A percentile compares a stretch with the other conserved stretches of the same genome.
phyloP scores from a whole-genome alignment of 768 basidiomycete genomes.

The Gymnopilus junonius region DNA sequence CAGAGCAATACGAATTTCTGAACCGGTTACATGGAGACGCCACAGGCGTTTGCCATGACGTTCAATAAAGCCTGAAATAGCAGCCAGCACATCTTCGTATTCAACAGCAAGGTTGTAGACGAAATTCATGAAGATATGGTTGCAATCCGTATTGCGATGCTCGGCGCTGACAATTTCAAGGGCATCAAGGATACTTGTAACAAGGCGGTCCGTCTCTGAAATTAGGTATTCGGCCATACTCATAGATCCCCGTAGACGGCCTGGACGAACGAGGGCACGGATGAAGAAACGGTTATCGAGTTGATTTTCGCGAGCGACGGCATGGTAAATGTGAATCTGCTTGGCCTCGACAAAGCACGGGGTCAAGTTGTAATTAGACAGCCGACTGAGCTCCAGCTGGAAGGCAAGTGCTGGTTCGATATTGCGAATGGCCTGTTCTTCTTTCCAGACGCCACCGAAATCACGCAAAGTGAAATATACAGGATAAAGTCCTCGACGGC shows the following conservation, averaged over 20 bases:
- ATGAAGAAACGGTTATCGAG: slow-evolving; percentile 99
- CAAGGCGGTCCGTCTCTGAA: slow-evolving; percentile 96
- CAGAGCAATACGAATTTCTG: slow-evolving; percentile 93
- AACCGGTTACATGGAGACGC: slow-evolving; percentile 97
- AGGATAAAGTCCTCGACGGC: slow-evolving; percentile 90
- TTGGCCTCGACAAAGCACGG: slow-evolving; percentile 97
- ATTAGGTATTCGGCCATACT: slow-evolving; percentile 97
- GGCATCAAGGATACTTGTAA: slow-evolving; percentile 92
- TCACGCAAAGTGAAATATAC: slow-evolving; percentile 92
- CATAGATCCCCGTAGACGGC: slow-evolving; percentile 90
- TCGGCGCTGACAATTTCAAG: slow-evolving; percentile 92
- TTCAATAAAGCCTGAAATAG: slow-evolving; percentile 98
- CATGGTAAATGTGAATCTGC: slow-evolving; percentile 98
- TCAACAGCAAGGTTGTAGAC: slow-evolving; percentile 95
- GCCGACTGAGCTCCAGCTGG: slow-evolving; percentile 94
- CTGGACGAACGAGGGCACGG: slow-evolving; percentile 94
- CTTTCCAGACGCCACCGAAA: slow-evolving; percentile 75
- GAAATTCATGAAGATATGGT: slow-evolving; percentile 99
- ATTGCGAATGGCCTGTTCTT: slow-evolving; percentile 96
- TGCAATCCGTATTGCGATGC: slow-evolving; percentile 93
- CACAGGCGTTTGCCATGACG: slow-evolving; percentile 98
- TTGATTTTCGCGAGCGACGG: slow-evolving; percentile 92
- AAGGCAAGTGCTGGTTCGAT: slow-evolving; percentile 98
- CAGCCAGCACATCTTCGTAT: slow-evolving; percentile 96
- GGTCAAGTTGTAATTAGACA: slow-evolving; percentile 95